phyloP scores from a whole-genome alignment of 768 basidiomycete genomes.

The Podaxis sp. region DNA sequence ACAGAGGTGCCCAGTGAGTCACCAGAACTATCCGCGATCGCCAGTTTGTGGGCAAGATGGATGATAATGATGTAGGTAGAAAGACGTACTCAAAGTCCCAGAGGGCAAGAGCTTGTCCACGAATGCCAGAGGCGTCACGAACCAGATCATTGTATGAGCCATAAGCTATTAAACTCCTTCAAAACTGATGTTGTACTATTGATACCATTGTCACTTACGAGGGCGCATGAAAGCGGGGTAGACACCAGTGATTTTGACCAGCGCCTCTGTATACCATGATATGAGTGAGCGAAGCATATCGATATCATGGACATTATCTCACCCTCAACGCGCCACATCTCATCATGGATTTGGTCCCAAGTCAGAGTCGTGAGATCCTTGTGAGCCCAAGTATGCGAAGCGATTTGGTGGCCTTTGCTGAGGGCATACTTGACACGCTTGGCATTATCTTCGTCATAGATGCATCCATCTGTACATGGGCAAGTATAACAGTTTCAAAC shows the following conservation, averaged over 20 bases:
- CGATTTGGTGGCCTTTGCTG: constrained; percentile 34
- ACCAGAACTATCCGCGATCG: constrained; percentile 24
- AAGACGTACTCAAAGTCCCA: constrained; percentile 34
- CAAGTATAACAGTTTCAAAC: background rate
- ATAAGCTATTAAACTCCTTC: constrained; percentile 22
- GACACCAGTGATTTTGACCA: constrained; percentile 31
- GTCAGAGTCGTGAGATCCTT: constrained; percentile 24
- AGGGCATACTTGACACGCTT: constrained; percentile 27
- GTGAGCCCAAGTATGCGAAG: constrained; percentile 39
- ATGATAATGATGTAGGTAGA: background rate
- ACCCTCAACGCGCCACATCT: constrained; percentile 26
- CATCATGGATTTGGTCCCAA: constrained; percentile 23
- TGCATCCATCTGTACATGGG: constrained; percentile 23
- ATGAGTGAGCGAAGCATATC: background rate
- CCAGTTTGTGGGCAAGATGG: background rate
- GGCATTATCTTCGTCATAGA: constrained; percentile 23
- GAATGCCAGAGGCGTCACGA: constrained; percentile 19
- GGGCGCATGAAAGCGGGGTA: constrained; percentile 38
- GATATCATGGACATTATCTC: background rate
- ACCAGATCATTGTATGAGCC: constrained; percentile 37
- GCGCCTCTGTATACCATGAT: constrained; percentile 25
- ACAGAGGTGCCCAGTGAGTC: constrained; percentile 31
- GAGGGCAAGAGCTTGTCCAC: constrained; percentile 26
- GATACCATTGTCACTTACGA: constrained; percentile 21
- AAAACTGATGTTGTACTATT: background rate